Conservation (phyloP, 108 stramenopile species). For the Bacterosira constricta region DNA sequence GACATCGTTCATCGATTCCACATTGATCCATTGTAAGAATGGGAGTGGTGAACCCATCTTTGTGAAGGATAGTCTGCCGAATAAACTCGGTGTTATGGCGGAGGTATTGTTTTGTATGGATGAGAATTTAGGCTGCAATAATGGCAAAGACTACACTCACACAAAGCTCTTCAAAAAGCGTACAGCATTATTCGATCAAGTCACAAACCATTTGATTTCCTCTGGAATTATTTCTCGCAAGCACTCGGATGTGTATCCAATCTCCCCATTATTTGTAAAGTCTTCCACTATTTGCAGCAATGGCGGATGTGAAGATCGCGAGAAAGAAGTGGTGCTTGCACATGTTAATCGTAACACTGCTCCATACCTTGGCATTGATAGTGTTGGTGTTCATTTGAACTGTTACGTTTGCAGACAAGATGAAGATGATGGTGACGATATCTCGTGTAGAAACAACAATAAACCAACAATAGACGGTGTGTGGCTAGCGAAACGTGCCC, state of each 20-base stretch:
- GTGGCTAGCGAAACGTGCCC: slow-evolving; percentile 46
- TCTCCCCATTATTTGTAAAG: slow-evolving; percentile 8
- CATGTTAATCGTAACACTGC: slow-evolving; percentile 39
- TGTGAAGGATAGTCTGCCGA: neutral
- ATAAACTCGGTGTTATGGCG: slow-evolving; percentile 1
- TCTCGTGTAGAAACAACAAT: neutral
- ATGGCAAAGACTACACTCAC: neutral
- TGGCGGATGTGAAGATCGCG: neutral
- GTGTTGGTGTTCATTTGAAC: slow-evolving; percentile 46
- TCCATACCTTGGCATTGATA: slow-evolving; percentile 41
- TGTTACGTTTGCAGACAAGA: slow-evolving; percentile 30
- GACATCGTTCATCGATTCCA: slow-evolving; percentile 14
- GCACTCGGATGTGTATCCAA: slow-evolving; percentile 28
- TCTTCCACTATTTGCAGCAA: neutral
- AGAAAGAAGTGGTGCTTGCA: neutral
- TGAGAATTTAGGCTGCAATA: neutral
- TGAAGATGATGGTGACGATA: too few relatives aligned
- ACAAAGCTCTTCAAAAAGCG: slow-evolving; percentile 4
- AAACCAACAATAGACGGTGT: slow-evolving; percentile 10
- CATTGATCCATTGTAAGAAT: slow-evolving; percentile 8
- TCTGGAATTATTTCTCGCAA: slow-evolving; percentile 2
- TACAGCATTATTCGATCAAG: slow-evolving; percentile 10
- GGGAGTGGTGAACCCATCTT: slow-evolving; percentile 12
- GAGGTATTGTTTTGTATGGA: slow-evolving; percentile 12
- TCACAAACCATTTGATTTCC: slow-evolving; percentile 1